Base-by-base conservation (phyloP, 2,329 filamentous ascomycete species). In the Colletotrichum limetticola region DNA sequence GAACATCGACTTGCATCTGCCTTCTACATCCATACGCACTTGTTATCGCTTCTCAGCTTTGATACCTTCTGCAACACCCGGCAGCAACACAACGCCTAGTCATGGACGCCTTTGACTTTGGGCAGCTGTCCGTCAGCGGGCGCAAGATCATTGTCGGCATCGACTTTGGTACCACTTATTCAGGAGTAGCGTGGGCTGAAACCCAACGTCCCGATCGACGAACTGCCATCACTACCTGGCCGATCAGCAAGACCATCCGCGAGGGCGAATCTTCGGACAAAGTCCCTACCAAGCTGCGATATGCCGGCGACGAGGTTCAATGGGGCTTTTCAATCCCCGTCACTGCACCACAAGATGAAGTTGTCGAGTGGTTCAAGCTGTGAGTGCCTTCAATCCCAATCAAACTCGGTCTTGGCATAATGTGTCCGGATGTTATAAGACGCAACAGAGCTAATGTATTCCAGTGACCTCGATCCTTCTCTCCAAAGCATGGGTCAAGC, bases 121-220 rank as follows among this genome's bases (percentile, higher is more conserved):
- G 83, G 49, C 79, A 78, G 63, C 77, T 83, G 61, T 77, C 77
- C 32, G 75, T 80, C 53, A 76, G 74, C 30, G 81, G 82, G 28
- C 82, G 83, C 76, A 85, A 82, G 77, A 85, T 89, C 73, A 83
- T 89, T 64, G 83, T 89, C 74, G 87, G 86, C 24, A 86, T 90
- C 71, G 88, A 90, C 76, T 89, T 90, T 75, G 88, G 88, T 30
- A 90, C 88, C 14, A 90, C 88, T 5, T 90, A 86, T 77, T 88
- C 87, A 16, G 87, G 87, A 35, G 82, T 89, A n/a, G 86, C 86
- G 35, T 90, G 86, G 85, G 85, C 84, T 55, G 83, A 86, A 71
- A 85, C 85, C 1, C 75, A 83, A 61, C 72, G 83, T 69, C 81
- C 83, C 14, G 83, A 86, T 75, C 79, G 83, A 56, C 82, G 83